phyloP scores from a whole-genome alignment of 2,329 filamentous ascomycete species.

The Endoconidiophora laricicola region DNA sequence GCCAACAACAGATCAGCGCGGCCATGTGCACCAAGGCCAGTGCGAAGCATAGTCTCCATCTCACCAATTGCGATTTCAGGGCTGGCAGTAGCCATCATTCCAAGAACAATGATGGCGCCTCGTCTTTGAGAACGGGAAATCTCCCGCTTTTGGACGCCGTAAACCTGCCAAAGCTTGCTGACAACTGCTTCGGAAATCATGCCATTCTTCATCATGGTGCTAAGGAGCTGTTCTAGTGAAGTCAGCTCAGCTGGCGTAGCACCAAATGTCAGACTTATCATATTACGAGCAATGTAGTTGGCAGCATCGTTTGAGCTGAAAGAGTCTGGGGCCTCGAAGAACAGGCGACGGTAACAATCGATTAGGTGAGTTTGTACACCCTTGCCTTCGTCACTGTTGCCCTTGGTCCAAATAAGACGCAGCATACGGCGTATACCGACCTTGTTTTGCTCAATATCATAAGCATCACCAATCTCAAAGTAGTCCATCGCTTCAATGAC shows the following conservation, averaged over 20 bases:
- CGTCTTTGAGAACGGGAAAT: constrained; percentile 83
- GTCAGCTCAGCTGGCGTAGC: constrained; percentile 90
- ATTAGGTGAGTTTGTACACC: constrained; percentile 93
- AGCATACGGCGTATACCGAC: constrained; percentile 89
- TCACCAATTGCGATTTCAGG: constrained; percentile 88
- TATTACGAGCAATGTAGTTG: constrained; percentile 91
- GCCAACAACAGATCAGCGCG: constrained; percentile 72
- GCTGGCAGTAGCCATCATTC: constrained; percentile 87
- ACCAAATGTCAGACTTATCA: constrained; percentile 96
- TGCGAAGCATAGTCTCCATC: constrained; percentile 84
- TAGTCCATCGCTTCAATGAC: constrained; percentile 99
- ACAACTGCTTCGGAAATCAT: constrained; percentile 75
- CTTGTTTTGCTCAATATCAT: constrained; percentile 89
- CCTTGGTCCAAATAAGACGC: constrained; percentile 96
- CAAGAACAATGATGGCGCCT: constrained; percentile 87
- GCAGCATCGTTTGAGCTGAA: constrained; percentile 82
- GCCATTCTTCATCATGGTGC: constrained; percentile 93
- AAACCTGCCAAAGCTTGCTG: constrained; percentile 92
- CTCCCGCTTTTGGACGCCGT: constrained; percentile 81
- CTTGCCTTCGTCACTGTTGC: constrained; percentile 97
- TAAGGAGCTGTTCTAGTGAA: constrained; percentile 82
- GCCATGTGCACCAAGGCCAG: constrained; percentile 69
- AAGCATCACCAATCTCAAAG: constrained; percentile 86
- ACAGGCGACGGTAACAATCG: constrained; percentile 87
- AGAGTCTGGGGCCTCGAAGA: constrained; percentile 84